Evolutionary conservation across 177 flowering plant genomes (phyloP), one percentile per base, ranked within the genome.

Genomic region (Vitis hybrid): DNA sequence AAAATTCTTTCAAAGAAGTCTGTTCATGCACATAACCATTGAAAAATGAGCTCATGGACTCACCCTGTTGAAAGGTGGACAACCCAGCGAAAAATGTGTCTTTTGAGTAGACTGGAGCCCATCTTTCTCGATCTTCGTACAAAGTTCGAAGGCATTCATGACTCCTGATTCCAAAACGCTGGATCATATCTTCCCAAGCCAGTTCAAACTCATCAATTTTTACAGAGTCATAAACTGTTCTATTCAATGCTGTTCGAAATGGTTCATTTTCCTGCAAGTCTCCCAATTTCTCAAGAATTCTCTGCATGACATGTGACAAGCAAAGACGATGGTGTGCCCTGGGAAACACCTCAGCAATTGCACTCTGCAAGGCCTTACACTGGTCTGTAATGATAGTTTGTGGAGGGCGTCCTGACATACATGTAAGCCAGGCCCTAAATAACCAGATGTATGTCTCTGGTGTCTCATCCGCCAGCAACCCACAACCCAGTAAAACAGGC

Each of bases 281-380:
- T 45, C 77, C 84, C 72, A 86, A 40, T 49, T 74, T 80, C 56
- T 82, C 82, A 74, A 74, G 80, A 73, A 88, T 74, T 60, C 74
- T 82, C 64, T 74, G 82, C 79, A 86, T 74, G 65, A 84, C 79
- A 71, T 55, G 62, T 4, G 85, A 73, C 66, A 79, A 64, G 70
- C 72, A 69, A 65, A 79, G 59, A 40, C 86, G 80, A 77, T 87
- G 92, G 63, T 78, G 82, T 52, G 90, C 84, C 69, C 84, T 76
- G 2, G 94, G 94, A 66, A 89, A 88, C 14, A 87, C 90, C 77
- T 86, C 89, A 7, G 85, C 71, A 51, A 88, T 75, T n/a, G 89
- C 88, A 62, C 18, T 78, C 70, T 78, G 85, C 85, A 89, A 62
- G 26, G 79, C 74, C 75, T 74, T 79, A 62, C 84, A 74, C 66